Conservation (phyloP, 768 basidiomycete genomes). For the Cystofilobasidium capitatum region DNA sequence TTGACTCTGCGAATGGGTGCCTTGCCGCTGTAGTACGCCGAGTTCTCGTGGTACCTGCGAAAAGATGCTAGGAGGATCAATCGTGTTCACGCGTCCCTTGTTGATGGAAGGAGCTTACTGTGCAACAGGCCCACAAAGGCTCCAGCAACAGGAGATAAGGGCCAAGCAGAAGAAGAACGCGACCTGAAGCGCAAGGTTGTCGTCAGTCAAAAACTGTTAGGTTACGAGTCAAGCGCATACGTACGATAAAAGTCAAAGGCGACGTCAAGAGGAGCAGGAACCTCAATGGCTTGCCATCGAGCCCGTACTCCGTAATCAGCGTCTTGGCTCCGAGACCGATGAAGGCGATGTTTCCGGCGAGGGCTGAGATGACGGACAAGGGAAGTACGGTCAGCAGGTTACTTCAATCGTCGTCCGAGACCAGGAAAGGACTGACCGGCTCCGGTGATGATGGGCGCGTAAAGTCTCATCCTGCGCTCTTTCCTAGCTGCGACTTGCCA, state of each 20-base stretch:
- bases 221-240: constrained; percentile 41
- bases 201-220: neutral
- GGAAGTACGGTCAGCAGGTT: neutral
- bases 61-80: constrained; percentile 33
- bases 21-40: constrained; percentile 2
- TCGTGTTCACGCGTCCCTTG: too few species aligned
- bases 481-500: too few species aligned
- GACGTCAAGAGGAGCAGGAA: constrained; percentile 57
- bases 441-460: constrained; percentile 33
- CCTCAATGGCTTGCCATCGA: constrained; percentile 55
- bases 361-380: neutral
- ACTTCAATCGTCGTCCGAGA: too few species aligned
- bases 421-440: constrained; percentile 31
- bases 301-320: constrained; percentile 55
- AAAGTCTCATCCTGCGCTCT: constrained; percentile 24
- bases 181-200: neutral
- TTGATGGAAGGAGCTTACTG: constrained; percentile 25
- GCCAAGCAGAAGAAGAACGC: constrained; percentile 34
- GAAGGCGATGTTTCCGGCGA: constrained; percentile 9
- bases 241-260: constrained; percentile 66
- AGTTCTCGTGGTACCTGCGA: constrained; percentile 36
- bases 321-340: constrained; percentile 44
- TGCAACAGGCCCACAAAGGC: constrained; percentile 36
- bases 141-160: constrained; percentile 34
- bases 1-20: constrained; percentile 2